Evolutionary conservation across 2,329 filamentous ascomycete species (phyloP), one percentile per base, ranked within the genome.

Genomic region (Gnomoniopsis smithogilvyi): DNA sequence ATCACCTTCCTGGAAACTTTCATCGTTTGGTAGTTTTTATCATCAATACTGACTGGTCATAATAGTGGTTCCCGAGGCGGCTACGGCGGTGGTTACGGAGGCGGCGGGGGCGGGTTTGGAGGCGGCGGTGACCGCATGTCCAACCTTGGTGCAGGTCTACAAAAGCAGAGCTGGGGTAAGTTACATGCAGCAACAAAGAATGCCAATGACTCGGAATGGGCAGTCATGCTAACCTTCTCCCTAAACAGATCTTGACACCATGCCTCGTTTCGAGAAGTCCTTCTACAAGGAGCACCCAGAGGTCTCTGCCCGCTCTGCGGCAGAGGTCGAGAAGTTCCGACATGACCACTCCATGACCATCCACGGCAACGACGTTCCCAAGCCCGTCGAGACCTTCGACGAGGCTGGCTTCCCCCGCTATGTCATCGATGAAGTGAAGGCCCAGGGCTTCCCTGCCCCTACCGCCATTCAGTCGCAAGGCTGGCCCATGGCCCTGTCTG

Each of bases 261-360:
- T 99, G 49, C 94, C 95, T 68, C 98, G 98, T 77, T 99, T 99
- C 78, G 95, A 99, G 74, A 99, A 99, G 79, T 93, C 91, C 10
- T 99, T 99, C 80, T 99, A 99, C 85, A 96, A 98, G 81, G 95
- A 98, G 78, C 88, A 95, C 72, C 83, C 88, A 34, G 85, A 86
- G 61, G 94, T 99, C 62, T 77, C 86, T 63, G 80, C 76, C 68
- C 91, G 95, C 70, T 87, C 91, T 14, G 74, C 84, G 46, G 84
- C 85, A 58, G 94, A 98, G 64, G 90, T 99, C 59, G 89, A 93
- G 30, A 90, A 87, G 58, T 99, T 96, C 82, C 90, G 95, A 72
- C 86, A 85, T 71, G 86, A 91, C 71, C 87, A 95, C 70, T 82
- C 91, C 70, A 97, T 99, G 76, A 84, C 92, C 49, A 82, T 98